Evolutionary conservation across 2,329 filamentous ascomycete genomes (phyloP).

Genomic region (Arthrinium puccinioides): DNA sequence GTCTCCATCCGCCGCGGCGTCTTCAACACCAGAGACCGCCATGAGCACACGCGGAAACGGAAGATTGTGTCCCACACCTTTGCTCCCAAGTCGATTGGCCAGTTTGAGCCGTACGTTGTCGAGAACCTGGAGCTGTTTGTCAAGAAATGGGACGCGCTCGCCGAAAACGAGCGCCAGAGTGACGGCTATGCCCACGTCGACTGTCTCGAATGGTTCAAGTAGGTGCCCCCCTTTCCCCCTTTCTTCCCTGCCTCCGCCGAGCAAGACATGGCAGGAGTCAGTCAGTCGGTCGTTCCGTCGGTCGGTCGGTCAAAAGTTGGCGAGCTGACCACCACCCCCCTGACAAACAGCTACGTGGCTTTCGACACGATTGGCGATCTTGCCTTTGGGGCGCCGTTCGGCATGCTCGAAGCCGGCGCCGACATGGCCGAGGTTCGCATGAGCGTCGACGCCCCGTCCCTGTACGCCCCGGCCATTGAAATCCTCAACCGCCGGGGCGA

Average conservation of each 20-base stretch:
- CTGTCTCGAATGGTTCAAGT: conserved; percentile 75
- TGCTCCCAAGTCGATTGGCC: conserved; percentile 68
- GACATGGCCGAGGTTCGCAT: conserved; percentile 69
- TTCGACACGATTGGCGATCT: conserved; percentile 48
- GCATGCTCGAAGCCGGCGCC: conserved; percentile 70
- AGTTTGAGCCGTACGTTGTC: conserved; percentile 88
- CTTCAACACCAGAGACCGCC: conserved; percentile 81
- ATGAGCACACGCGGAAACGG: conserved; percentile 79
- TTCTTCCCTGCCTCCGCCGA: no score
- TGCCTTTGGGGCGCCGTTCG: conserved; percentile 71
- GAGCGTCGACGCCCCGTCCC: conserved; percentile 52
- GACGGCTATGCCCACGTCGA: conserved; percentile 58
- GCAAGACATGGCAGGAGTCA: no score
- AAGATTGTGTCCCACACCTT: conserved; percentile 88
- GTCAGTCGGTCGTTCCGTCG: background rate
- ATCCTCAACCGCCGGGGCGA: conserved; percentile 85
- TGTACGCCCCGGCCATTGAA: conserved; percentile 73
- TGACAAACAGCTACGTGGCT: conserved; percentile 35
- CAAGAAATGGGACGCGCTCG: conserved; percentile 62
- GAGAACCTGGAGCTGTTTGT: conserved; percentile 69
- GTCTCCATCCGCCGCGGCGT: conserved; percentile 79
- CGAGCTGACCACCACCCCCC: background rate
- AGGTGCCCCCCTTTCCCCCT: no score
- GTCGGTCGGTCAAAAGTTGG: background rate
- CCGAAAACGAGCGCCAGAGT: conserved; percentile 32